phyloP scores from a whole-genome alignment of 1,284 basidiomycete genomes.

The Cutaneotrichosporon cyanovorans region DNA sequence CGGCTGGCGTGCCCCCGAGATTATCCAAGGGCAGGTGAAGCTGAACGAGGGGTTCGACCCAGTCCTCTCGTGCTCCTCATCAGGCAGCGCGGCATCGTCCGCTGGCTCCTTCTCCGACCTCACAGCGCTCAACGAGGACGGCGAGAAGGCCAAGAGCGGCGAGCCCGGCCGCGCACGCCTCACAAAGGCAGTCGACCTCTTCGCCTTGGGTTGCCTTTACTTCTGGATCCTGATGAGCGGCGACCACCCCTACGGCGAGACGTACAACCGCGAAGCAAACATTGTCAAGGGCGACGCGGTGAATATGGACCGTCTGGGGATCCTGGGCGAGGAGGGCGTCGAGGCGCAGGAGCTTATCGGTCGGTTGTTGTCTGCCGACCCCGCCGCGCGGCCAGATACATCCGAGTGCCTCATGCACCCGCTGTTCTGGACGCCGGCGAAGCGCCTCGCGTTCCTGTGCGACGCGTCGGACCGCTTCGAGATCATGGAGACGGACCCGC shows the following conservation, averaged over 20 bases:
- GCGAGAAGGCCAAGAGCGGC: slow-evolving; percentile 13
- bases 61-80: slow-evolving; percentile 49
- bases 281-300: slow-evolving; percentile 70
- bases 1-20: slow-evolving; percentile 92
- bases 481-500: slow-evolving; percentile 89
- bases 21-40: slow-evolving; percentile 80
- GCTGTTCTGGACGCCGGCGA: slow-evolving; percentile 89
- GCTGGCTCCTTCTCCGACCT: slow-evolving; percentile 22
- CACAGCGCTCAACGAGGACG: slow-evolving; percentile 5
- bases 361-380: slow-evolving; percentile 67
- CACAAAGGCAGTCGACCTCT: slow-evolving; percentile 90
- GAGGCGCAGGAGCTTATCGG: slow-evolving; percentile 74
- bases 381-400: slow-evolving; percentile 75
- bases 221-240: slow-evolving; percentile 84
- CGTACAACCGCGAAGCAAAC: slow-evolving; percentile 84
- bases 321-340: slow-evolving; percentile 81
- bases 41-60: slow-evolving; percentile 66
- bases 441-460: slow-evolving; percentile 84
- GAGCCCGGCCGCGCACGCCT: slow-evolving; percentile 48
- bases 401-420: slow-evolving; percentile 80
- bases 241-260: slow-evolving; percentile 80
- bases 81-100: slow-evolving; percentile 22
- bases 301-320: slow-evolving; percentile 60
- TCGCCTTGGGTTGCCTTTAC: slow-evolving; percentile 85
- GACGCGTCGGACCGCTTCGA: slow-evolving; percentile 97